Base-by-base conservation (phyloP, 2,329 filamentous ascomycete genomes). In the Stachybotrys elegans region DNA sequence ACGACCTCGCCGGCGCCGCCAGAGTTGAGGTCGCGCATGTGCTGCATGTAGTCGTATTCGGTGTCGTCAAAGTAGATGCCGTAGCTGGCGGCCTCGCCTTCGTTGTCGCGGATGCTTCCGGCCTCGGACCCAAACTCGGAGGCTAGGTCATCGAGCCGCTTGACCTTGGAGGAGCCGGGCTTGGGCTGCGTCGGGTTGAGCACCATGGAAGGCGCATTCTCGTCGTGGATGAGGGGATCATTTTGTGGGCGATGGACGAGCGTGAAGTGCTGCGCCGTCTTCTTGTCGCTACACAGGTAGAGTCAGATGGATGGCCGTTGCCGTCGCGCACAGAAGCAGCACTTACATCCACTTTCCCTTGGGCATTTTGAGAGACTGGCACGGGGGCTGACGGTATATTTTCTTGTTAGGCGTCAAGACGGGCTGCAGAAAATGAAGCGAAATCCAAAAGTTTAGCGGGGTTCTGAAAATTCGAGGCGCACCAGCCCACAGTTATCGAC, bases 41-140 rank as follows among this genome's bases (percentile, higher is more conserved):
- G 93, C 67, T 98, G 93, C 93, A 98, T 98, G 70, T 98, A 98
- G 67, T 98, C 93, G 68, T 98, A 98, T 59, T 88, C 80, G 51
- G 88, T 86, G 68, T 98, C 93, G 67, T 98, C 94, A 65, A 78
- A 98, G 73, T 87, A 98, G 51, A 98, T 81, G 51, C 93, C 93
- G 67, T 96, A 82, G 63, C 87, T 88, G 53, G 94, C 93, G 8
- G 94, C 93, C 69, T 98, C 91, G 56, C 94, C 94, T 67, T 98
- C 93, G 64, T 98, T 97, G 45, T 81, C 78, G 54, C 91, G 83
- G 52, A 95, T 81, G 48, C 69, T 69, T 34, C 74, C 72, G 19
- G 76, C 73, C 23, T 84, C 81, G 25, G 78, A 72, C 2, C 86
- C 86, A 40, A 96, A 83, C 61, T 94, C 86, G 4, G 77, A 82